phyloP scores from a whole-genome alignment of 176 grass and related monocot species.

The Triticum timopheevii region DNA sequence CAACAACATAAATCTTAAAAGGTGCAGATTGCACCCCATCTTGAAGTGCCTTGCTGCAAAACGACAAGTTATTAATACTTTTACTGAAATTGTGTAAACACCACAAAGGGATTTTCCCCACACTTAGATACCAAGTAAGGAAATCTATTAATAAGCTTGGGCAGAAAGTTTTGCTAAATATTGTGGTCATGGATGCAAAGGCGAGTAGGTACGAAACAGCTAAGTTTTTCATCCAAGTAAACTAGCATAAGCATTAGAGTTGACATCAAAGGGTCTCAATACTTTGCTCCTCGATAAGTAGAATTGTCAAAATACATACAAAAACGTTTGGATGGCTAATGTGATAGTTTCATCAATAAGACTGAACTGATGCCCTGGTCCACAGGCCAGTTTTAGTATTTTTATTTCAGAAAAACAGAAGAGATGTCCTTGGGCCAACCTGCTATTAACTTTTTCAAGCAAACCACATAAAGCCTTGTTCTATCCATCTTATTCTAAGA shows the following conservation, averaged over 20 bases:
- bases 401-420: background rate
- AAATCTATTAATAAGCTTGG: background rate
- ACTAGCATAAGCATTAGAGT: background rate
- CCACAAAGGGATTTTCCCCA: background rate
- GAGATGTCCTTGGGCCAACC: background rate
- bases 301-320: background rate
- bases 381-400: background rate
- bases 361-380: background rate
- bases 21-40: constrained; percentile 50
- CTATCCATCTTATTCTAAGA: background rate
- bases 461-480: background rate
- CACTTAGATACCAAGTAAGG: background rate
- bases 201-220: background rate
- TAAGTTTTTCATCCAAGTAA: background rate
- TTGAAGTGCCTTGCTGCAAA: constrained; percentile 82
- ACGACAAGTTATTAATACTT: constrained; percentile 45
- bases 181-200: background rate
- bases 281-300: background rate
- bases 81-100: background rate
- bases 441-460: background rate
- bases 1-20: constrained; percentile 88
- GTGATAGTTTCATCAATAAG: background rate
- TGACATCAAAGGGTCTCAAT: background rate
- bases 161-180: background rate
- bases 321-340: background rate